A percentile compares a stretch with the other conserved stretches of the same genome.
Evolutionary conservation across 352 stramenopile genomes (phyloP).

Genomic region (Pythium chondricola): DNA sequence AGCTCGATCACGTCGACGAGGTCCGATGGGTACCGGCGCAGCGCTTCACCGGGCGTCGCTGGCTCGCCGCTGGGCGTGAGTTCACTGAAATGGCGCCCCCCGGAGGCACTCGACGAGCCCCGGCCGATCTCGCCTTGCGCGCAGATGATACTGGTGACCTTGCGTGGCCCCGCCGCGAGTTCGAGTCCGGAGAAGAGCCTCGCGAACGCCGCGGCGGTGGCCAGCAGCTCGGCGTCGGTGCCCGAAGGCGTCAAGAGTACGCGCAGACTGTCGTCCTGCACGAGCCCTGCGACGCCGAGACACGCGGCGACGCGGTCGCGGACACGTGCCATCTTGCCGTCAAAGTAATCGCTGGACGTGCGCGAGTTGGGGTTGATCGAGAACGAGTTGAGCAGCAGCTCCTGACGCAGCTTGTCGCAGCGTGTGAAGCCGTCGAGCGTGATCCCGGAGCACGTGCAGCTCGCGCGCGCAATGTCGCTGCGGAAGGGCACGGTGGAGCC

Average conservation of each 20-base stretch:
- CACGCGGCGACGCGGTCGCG: slow-evolving; percentile 52
- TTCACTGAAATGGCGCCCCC: slow-evolving; percentile 78
- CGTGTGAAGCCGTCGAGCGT: slow-evolving; percentile 51
- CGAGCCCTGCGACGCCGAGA: slow-evolving; percentile 44
- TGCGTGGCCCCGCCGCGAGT: slow-evolving; percentile 25
- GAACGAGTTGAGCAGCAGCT: slow-evolving; percentile 71
- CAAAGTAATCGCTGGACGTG: slow-evolving; percentile 56
- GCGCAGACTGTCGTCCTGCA: slow-evolving; percentile 41
- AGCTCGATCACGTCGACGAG: slow-evolving; percentile 65
- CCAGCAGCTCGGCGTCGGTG: slow-evolving; percentile 82
- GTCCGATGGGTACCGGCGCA: slow-evolving; percentile 53
- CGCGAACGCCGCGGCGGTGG: slow-evolving; percentile 59
- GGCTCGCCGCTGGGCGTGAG: slow-evolving; percentile 65
- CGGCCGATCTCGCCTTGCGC: slow-evolving; percentile 81
- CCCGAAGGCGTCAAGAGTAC: slow-evolving; percentile 78
- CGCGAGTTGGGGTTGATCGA: slow-evolving; percentile 80
- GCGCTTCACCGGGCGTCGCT: slow-evolving; percentile 28
- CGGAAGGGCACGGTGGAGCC: slow-evolving; percentile 64
- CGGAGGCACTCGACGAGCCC: slow-evolving; percentile 66
- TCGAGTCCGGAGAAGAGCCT: slow-evolving; percentile 48
- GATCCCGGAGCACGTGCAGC: slow-evolving; percentile 84
- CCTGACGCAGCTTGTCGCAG: slow-evolving; percentile 61
- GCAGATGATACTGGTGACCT: slow-evolving; percentile 80
- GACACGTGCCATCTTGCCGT: slow-evolving; percentile 54
- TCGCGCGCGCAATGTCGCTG: slow-evolving; percentile 66